These are phyloP conservation scores for Cadophora sp. DNA, from an alignment of 2,329 filamentous ascomycete species.

Conservation along the genomic window DNA sequence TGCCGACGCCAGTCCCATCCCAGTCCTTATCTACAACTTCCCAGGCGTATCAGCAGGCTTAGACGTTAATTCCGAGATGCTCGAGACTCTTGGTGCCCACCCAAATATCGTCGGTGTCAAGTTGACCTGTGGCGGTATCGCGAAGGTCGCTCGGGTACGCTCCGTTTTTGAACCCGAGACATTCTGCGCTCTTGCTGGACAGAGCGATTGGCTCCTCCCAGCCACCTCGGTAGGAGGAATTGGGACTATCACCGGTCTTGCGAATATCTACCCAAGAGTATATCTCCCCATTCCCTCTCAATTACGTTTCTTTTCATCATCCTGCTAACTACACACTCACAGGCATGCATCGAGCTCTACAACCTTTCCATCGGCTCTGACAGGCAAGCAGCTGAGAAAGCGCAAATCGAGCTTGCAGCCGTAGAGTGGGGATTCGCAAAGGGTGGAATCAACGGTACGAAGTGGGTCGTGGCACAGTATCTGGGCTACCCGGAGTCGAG, in stretches of 20 bases:
- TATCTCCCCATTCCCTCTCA: neutral
- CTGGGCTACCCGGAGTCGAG: slow-evolving; percentile 66
- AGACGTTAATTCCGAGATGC: slow-evolving; percentile 50
- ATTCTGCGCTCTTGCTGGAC: slow-evolving; percentile 52
- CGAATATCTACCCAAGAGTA: slow-evolving; percentile 26
- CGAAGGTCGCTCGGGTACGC: slow-evolving; percentile 54
- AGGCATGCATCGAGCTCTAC: slow-evolving; percentile 64
- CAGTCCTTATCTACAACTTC: slow-evolving; percentile 56
- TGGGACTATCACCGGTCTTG: slow-evolving; percentile 66
- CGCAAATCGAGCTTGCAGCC: slow-evolving; percentile 66
- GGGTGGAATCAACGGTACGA: slow-evolving; percentile 70
- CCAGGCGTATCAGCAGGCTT: slow-evolving; percentile 51
- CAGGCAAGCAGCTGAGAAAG: slow-evolving; percentile 60
- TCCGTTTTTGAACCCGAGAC: slow-evolving; percentile 57
- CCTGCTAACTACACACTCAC: neutral
- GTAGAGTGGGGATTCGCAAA: slow-evolving; percentile 73
- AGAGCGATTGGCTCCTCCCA: slow-evolving; percentile 70
- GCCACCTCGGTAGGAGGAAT: slow-evolving; percentile 63
- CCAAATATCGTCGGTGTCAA: slow-evolving; percentile 48
- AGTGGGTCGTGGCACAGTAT: slow-evolving; percentile 64
- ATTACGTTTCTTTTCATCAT: neutral
- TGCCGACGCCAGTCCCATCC: slow-evolving; percentile 48
- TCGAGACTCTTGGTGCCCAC: slow-evolving; percentile 43
- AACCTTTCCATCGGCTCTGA: slow-evolving; percentile 63
- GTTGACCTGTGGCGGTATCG: slow-evolving; percentile 48